Evolutionary conservation across 495 filamentous ascomycete species (phyloP), one percentile per base, ranked within the genome.

Genomic region (Penicillium cataractarum): DNA sequence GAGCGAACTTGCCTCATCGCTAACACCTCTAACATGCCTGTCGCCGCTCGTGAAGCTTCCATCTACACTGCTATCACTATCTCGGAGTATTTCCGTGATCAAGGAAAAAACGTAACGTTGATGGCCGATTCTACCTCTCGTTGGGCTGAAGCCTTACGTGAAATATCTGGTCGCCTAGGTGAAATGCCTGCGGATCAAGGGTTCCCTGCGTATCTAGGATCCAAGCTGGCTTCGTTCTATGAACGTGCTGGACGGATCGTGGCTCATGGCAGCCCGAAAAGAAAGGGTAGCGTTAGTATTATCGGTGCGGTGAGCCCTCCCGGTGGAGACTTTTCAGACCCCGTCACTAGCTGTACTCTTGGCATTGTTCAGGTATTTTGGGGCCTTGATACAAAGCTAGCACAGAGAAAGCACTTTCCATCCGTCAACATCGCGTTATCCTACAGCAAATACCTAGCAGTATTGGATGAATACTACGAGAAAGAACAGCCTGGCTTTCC

Each of bases 151-250:
- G 95, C 95, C 60, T 83, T 99, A 69, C 92, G 95, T 89, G 95
- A 99, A 80, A 90, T 99, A 73, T 99, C 95, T 21, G 95, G 95
- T 82, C 95, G 95, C 83, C 82, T 99, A 51, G 95, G 95, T 82
- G 95, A 99, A 78, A 99, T 99, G 95, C 95, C 95, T 75, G 95
- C 95, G 74, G 95, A 98, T 78, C 95, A 99, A 76, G 95, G 95
- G 84, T 99, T 97, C 88, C 95, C 95, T 33, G 95, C 95, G 55
- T 99, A 99, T 72, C 85, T 99, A 52, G 89, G 92, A 77, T 91
- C 95, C 52, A 99, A 99, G 79, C 83, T 99, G 51, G 94, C 95
- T 59, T 95, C 91, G 66, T 99, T 99, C 85, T 99, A 99, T 85
- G 95, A 98, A 74, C 93, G 95, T 80, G 93, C 95, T 58, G 95